Percentiles rank a stretch among this genome's conserved stretches.
Evolutionary conservation across 768 basidiomycete species (phyloP).

Genomic region (Dioszegia aurantiaca): DNA sequence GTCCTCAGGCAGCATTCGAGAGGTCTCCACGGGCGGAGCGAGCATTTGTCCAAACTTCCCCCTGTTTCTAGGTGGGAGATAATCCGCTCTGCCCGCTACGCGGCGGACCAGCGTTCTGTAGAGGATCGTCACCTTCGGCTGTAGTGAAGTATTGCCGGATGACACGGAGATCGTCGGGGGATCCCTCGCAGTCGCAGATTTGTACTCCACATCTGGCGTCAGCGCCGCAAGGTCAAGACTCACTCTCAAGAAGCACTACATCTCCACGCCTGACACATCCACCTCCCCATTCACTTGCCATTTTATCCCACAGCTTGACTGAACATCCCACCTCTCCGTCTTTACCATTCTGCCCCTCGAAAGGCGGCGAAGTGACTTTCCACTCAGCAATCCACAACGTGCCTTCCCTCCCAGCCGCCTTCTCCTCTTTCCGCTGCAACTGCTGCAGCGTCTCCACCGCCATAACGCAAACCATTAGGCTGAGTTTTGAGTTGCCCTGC

Average conservation of each 20-base stretch:
- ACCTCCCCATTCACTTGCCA: slow-evolving; percentile 33
- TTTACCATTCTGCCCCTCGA: slow-evolving; percentile 1
- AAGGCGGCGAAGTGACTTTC: slow-evolving; percentile 24
- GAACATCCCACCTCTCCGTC: slow-evolving; percentile 19
- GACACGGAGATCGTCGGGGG: slow-evolving; percentile 28
- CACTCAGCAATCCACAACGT: slow-evolving; percentile 36
- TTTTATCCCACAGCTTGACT: slow-evolving; percentile 41
- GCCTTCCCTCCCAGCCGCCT: slow-evolving; percentile 23
- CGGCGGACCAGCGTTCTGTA: slow-evolving; percentile 40
- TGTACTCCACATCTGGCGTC: slow-evolving; percentile 32
- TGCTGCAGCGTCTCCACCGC: slow-evolving; percentile 25
- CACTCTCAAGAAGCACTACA: slow-evolving; percentile 40
- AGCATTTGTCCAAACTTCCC: background rate
- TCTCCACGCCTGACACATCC: slow-evolving; percentile 37
- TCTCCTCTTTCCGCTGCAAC: slow-evolving; percentile 33
- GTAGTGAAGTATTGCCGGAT: slow-evolving; percentile 1
- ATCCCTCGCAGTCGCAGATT: slow-evolving; percentile 25
- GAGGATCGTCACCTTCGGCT: slow-evolving; percentile 31
- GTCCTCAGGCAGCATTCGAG: slow-evolving; percentile 29
- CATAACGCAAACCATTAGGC: slow-evolving; percentile 36
- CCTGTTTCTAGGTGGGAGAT: slow-evolving; percentile 2
- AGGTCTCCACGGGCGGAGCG: background rate
- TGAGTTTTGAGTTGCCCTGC: slow-evolving; percentile 11
- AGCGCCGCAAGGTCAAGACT: slow-evolving; percentile 12
- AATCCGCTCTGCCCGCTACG: slow-evolving; percentile 12